phyloP scores from a whole-genome alignment of 108 stramenopile species.

The Nitzschia sp. region DNA sequence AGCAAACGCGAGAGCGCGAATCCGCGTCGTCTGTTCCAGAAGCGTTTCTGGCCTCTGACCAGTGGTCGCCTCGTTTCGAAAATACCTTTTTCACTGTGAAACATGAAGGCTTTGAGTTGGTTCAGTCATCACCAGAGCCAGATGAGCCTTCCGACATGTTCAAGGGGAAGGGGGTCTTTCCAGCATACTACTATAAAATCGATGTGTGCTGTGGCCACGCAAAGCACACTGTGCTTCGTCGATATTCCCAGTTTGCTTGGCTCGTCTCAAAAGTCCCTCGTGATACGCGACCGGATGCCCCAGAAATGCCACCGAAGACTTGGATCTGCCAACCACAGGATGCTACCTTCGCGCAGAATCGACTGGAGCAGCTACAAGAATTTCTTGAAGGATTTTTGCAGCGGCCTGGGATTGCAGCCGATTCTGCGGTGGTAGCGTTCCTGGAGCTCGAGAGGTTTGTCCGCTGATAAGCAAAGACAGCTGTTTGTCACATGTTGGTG shows the following conservation, averaged over 20 bases:
- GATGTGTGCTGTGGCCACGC: constrained; percentile 39
- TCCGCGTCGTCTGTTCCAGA: not conserved
- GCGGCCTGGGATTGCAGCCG: constrained; percentile 27
- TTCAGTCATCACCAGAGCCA: constrained; percentile 1
- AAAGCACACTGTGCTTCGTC: constrained; percentile 21
- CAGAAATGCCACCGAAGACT: constrained; percentile 10
- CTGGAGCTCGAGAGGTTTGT: constrained; percentile 25
- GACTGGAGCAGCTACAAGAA: constrained; percentile 38
- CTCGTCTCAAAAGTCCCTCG: constrained; percentile 24
- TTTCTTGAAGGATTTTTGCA: constrained; percentile 39
- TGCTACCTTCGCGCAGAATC: constrained; percentile 40
- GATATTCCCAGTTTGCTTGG: constrained; percentile 51
- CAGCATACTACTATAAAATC: constrained; percentile 53
- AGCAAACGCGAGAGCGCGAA: not conserved
- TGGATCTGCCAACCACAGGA: constrained; percentile 41
- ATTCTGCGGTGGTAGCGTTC: constrained; percentile 37
- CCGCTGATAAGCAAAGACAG: too few relatives aligned
- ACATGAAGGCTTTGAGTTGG: constrained; percentile 17
- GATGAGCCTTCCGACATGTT: not conserved
- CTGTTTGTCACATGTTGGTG: too few relatives aligned
- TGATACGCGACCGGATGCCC: not conserved
- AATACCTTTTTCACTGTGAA: constrained; percentile 35
- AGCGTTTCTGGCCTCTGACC: constrained; percentile 33
- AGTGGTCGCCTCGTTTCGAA: constrained; percentile 53
- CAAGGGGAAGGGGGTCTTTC: constrained; percentile 29